A percentile compares a stretch with the other conserved stretches of the same genome.
Evolutionary conservation across 164 flowering plant species (phyloP).

Genomic region (Kingdonia uniflora): DNA sequence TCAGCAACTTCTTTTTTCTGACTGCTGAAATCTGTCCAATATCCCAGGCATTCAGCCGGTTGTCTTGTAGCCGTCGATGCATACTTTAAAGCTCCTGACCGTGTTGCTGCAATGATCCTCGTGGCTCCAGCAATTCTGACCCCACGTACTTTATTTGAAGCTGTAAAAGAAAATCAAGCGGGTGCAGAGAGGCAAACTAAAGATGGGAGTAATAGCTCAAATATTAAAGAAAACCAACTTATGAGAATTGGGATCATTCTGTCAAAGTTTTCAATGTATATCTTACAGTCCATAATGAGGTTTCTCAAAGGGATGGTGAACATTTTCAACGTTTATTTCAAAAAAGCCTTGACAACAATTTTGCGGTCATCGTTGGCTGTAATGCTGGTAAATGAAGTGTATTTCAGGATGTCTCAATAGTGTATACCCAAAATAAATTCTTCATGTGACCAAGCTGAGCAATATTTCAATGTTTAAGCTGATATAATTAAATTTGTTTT

Average conservation of each 20-base stretch:
- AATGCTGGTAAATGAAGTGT: constrained; percentile 39
- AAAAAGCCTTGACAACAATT: constrained; percentile 42
- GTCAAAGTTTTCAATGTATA: constrained; percentile 19
- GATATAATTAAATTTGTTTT: background rate
- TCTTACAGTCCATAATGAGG: constrained; percentile 23
- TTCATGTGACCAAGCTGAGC: background rate
- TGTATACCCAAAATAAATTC: background rate
- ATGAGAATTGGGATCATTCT: constrained; percentile 22
- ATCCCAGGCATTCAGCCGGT: constrained; percentile 91
- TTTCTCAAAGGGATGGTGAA: constrained; percentile 37
- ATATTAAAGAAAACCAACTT: constrained; percentile 22
- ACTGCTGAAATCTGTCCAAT: constrained; percentile 13
- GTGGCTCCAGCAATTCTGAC: constrained; percentile 92
- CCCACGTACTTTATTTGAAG: constrained; percentile 23
- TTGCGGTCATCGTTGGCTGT: constrained; percentile 58
- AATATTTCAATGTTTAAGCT: no score
- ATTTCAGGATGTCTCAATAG: background rate
- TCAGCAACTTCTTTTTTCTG: constrained; percentile 12
- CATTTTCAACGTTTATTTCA: constrained; percentile 37
- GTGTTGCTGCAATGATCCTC: constrained; percentile 85
- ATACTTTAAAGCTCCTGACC: constrained; percentile 88
- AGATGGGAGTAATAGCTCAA: constrained; percentile 16
- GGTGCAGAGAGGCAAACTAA: constrained; percentile 14
- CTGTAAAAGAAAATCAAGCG: constrained; percentile 13
- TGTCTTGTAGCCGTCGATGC: constrained; percentile 67